These are phyloP conservation scores for Dipteronia dyeriana DNA, from an alignment of 345 rosid genomes.

Conservation along the genomic window DNA sequence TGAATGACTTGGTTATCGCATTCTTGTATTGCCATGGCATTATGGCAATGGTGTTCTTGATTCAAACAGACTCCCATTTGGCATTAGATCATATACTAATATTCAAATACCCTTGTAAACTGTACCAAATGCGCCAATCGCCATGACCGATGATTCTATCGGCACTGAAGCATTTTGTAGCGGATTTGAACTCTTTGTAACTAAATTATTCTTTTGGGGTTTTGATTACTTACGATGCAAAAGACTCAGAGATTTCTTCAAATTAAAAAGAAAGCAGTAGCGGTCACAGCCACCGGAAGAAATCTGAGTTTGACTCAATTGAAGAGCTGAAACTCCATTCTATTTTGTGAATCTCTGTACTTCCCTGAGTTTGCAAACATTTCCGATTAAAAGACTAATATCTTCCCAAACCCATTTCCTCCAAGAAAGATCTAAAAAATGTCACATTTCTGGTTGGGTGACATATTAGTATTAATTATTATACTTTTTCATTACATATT, in stretches of 20 bases:
- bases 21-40: conserved; percentile 79
- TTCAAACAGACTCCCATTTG: conserved; percentile 90
- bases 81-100: conserved; percentile 87
- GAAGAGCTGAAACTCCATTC: conserved; percentile 93
- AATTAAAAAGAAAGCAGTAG: conserved; percentile 77
- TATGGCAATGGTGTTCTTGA: conserved; percentile 66
- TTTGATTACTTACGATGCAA: conserved; percentile 74
- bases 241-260: conserved; percentile 55
- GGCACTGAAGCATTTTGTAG: conserved; percentile 72
- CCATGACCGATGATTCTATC: conserved; percentile 80
- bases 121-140: conserved; percentile 93
- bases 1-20: conserved; percentile 97
- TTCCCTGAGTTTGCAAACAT: conserved; percentile 96
- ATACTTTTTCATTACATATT: too few relatives aligned
- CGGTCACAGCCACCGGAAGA: conserved; percentile 61
- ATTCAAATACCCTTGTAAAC: conserved; percentile 90
- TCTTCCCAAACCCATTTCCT: too few relatives aligned
- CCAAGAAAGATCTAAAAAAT: too few relatives aligned
- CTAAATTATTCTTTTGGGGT: conserved; percentile 91
- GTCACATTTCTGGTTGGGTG: too few relatives aligned
- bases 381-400: too few relatives aligned
- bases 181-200: conserved; percentile 78
- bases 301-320: conserved; percentile 47
- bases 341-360: conserved; percentile 91
- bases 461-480: too few relatives aligned